Base-by-base conservation (phyloP, 371 early-diverging fungal species). In the Zychaea mexicana region DNA sequence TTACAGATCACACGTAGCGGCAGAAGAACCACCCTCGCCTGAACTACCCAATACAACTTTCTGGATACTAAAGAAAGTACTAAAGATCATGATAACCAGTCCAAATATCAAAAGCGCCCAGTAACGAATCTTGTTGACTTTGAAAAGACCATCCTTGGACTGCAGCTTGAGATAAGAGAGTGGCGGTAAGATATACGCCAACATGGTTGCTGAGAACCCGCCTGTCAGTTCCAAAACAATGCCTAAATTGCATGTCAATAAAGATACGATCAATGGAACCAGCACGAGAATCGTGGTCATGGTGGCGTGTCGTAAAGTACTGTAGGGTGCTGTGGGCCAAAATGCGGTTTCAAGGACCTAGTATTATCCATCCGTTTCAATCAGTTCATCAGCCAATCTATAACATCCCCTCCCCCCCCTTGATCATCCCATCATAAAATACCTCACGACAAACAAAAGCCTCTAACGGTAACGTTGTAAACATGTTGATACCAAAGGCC, bases 401-500 rank as follows among this genome's bases (percentile, higher is more conserved):
- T 58, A 21, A 2, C 3, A 45, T 36, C 3, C 32, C 19, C 4
- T 32, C 28, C 12, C 9, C 26, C 6, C 6, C 12, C 28, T 38
- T 64, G 19, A 10, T 28, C 13, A 22, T 24, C 0, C 7, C 24
- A 1, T 24, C 6, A 19, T 24, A 17, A 49, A 17, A 15, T 73
- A 90, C 91, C 80, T 93, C 92, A 47, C 93, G 83, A 58, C 90
- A 90, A 38, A 93, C 93, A 74, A 91, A 89, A 1, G 86, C 79
- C 57, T 92, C 92, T 61, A 92, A 71, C 1, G 91, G 92, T 30
- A 90, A 77, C 8, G 93, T 93, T 1, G 92, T 89, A 58, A 92
- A 90, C 92, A 93, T 91, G 73, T 91, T 91, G 39, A 93, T 78
- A 8, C 91, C 93, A 70, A 93, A 92, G 38, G 89, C 86, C 55